Percentiles rank a stretch among this genome's conserved stretches.
phyloP scores from a whole-genome alignment of 2,329 filamentous ascomycete genomes.

The Aspergillus pseudoterreus region DNA sequence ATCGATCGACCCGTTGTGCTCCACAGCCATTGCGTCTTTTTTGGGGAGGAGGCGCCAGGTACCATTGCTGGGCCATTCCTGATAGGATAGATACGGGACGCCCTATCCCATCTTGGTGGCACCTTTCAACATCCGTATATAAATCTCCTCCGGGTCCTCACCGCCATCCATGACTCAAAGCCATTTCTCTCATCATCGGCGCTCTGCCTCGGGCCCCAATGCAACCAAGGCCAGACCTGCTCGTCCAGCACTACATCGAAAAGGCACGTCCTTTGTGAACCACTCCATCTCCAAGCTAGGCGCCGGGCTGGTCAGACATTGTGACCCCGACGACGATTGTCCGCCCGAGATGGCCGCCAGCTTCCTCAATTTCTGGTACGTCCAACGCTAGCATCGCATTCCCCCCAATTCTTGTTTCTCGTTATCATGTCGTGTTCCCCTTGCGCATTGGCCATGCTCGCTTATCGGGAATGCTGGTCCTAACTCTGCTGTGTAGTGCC shows the following conservation, averaged over 20 bases:
- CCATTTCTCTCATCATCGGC: slow-evolving; percentile 26
- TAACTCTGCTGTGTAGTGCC: slow-evolving; percentile 45
- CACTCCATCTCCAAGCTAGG: slow-evolving; percentile 33
- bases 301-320: slow-evolving; percentile 21
- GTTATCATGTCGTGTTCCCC: slow-evolving; percentile 18
- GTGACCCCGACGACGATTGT: slow-evolving; percentile 23
- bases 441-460: slow-evolving; percentile 15
- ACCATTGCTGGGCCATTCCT: slow-evolving; percentile 15
- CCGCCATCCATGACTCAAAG: slow-evolving; percentile 39
- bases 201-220: slow-evolving; percentile 30
- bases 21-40: slow-evolving; percentile 17
- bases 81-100: slow-evolving; percentile 4
- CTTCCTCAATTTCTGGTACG: slow-evolving; percentile 46
- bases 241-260: slow-evolving; percentile 32
- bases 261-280: slow-evolving; percentile 27
- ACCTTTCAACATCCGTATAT: slow-evolving; percentile 15
- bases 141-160: slow-evolving; percentile 22
- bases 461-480: slow-evolving; percentile 20
- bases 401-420: slow-evolving; percentile 2
- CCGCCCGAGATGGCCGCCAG: slow-evolving; percentile 40
- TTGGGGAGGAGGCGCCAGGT: slow-evolving; percentile 12
- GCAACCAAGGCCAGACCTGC: slow-evolving; percentile 27
- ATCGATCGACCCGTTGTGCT: slow-evolving; percentile 17
- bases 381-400: slow-evolving; percentile 3
- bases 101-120: slow-evolving; percentile 1